A percentile compares a stretch with the other conserved stretches of the same genome.
phyloP scores from a whole-genome alignment of 495 filamentous ascomycete species.

The Hapsidospora chrysogenum region DNA sequence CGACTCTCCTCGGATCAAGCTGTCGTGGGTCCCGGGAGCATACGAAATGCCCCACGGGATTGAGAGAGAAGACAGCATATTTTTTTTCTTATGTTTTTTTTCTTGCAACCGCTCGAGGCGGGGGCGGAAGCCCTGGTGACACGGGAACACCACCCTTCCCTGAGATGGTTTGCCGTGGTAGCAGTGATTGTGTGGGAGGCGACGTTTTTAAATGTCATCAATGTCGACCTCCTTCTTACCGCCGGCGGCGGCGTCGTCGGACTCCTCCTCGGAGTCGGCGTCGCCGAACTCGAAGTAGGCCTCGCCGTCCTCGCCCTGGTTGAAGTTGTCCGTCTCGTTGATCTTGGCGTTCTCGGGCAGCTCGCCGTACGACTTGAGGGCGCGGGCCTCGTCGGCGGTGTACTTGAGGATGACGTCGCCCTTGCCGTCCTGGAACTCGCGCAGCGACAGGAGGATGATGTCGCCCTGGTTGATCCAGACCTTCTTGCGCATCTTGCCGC shows the following conservation, averaged over 20 bases:
- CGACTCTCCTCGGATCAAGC: background rate
- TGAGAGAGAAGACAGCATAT: conserved; percentile 45
- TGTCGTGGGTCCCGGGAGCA: conserved; percentile 3
- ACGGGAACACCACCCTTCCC: no score
- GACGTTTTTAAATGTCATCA: conserved; percentile 45
- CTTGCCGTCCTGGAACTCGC: conserved; percentile 98
- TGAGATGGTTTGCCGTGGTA: no score
- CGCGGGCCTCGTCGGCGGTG: conserved; percentile 88
- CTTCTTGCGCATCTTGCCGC: conserved; percentile 96
- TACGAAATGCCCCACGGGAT: conserved; percentile 25
- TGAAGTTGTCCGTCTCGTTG: conserved; percentile 95
- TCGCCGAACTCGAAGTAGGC: conserved; percentile 77
- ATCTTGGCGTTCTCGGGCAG: conserved; percentile 97
- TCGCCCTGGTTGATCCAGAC: conserved; percentile 98
- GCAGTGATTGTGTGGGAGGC: background rate
- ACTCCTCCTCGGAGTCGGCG: conserved; percentile 59
- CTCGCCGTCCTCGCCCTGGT: conserved; percentile 52
- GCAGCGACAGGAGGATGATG: conserved; percentile 90
- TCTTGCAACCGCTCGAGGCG: background rate
- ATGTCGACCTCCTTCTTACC: conserved; percentile 51
- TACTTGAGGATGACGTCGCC: conserved; percentile 99
- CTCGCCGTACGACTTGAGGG: conserved; percentile 90
- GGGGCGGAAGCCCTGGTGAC: no score
- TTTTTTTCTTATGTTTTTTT: conserved; percentile 3
- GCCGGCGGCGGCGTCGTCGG: conserved; percentile 38